These are phyloP conservation scores for button mushroom (Agaricus bisporus) DNA, from an alignment of 768 basidiomycete genomes.

Conservation along the genomic window DNA sequence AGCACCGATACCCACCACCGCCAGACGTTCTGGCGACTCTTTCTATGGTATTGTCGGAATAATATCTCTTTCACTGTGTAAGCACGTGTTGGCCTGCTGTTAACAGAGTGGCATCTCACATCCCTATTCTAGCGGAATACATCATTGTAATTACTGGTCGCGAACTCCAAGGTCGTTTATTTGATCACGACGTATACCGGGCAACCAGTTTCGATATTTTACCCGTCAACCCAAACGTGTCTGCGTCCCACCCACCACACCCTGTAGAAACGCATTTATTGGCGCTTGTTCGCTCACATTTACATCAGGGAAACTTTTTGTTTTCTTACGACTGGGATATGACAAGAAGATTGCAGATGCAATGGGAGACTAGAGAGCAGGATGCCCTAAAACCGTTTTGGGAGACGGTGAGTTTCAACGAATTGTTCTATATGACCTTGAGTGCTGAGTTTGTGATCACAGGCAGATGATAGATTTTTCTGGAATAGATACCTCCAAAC, in stretches of 20 bases:
- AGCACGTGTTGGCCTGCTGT: constrained; percentile 20
- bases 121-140: constrained; percentile 73
- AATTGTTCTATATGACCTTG: not conserved
- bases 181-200: constrained; percentile 83
- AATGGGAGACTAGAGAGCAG: constrained; percentile 53
- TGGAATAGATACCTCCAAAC: constrained; percentile 85
- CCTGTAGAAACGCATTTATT: constrained; percentile 86
- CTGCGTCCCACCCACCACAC: constrained; percentile 64
- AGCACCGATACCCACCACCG: constrained; percentile 43
- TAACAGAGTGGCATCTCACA: not conserved
- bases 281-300: constrained; percentile 79
- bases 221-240: constrained; percentile 70
- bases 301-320: constrained; percentile 73
- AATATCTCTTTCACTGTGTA: constrained; percentile 73
- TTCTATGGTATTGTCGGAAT: constrained; percentile 74
- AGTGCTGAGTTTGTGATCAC: not conserved
- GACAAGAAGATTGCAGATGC: constrained; percentile 81
- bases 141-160: constrained; percentile 84
- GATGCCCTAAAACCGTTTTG: constrained; percentile 57
- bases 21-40: constrained; percentile 55
- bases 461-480: constrained; percentile 96
- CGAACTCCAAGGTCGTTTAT: constrained; percentile 68
- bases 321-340: constrained; percentile 91
- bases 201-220: constrained; percentile 90
- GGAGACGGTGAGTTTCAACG: constrained; percentile 60